These are phyloP conservation scores for Aspergillus thermomutatus DNA, from an alignment of 2,329 filamentous ascomycete species.

Conservation along the genomic window DNA sequence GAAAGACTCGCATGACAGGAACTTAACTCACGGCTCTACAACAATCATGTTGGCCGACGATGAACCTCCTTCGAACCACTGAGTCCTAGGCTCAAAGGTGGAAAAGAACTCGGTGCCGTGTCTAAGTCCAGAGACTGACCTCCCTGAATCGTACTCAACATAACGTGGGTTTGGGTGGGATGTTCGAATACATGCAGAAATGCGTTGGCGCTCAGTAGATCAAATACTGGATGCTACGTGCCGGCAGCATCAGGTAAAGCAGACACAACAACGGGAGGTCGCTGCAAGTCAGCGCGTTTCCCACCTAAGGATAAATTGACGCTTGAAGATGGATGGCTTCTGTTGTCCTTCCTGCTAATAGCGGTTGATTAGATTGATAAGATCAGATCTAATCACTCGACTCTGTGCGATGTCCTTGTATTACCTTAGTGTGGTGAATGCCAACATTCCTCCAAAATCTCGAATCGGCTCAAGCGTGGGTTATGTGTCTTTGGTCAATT, in stretches of 20 bases:
- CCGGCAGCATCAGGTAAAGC: too few relatives aligned
- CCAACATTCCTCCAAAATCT: too few relatives aligned
- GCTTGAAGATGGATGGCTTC: background rate
- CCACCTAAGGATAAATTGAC: background rate
- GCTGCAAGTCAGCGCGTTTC: background rate
- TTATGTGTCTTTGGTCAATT: background rate
- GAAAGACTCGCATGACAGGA: background rate
- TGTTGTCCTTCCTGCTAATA: background rate
- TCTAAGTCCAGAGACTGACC: too few relatives aligned
- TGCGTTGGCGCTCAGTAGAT: too few relatives aligned
- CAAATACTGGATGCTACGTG: too few relatives aligned
- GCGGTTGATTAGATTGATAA: slow-evolving; percentile 19
- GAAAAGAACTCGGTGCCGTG: too few relatives aligned
- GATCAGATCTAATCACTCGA: slow-evolving; percentile 13
- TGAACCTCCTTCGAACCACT: too few relatives aligned
- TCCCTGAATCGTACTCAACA: too few relatives aligned
- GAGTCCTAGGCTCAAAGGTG: too few relatives aligned
- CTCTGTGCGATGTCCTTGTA: background rate
- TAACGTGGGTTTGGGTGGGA: too few relatives aligned
- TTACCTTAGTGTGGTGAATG: background rate
- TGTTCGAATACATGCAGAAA: too few relatives aligned
- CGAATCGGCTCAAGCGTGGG: too few relatives aligned
- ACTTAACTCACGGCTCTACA: background rate
- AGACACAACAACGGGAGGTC: background rate
- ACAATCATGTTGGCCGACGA: background rate